phyloP scores from a whole-genome alignment of 2,329 filamentous ascomycete species.

The Chaetomiaceae sp. region DNA sequence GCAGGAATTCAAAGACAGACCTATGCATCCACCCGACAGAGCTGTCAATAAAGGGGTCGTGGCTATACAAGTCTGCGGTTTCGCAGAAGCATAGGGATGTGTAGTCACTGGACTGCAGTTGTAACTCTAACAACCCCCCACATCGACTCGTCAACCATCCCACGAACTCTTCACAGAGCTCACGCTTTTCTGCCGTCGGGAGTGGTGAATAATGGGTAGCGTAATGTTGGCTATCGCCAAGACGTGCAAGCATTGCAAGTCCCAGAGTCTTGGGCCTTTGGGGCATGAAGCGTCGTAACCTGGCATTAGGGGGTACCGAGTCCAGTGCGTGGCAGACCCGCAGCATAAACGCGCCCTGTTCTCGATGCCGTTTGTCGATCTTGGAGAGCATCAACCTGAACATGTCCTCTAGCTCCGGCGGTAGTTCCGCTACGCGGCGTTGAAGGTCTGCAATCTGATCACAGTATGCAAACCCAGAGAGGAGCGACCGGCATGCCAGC shows the following conservation, averaged over 20 bases:
- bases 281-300: background rate
- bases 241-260: background rate
- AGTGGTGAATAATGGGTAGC: background rate
- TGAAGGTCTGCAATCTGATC: constrained; percentile 13
- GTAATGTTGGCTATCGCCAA: background rate
- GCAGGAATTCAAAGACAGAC: constrained; percentile 14
- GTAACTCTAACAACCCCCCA: constrained; percentile 9
- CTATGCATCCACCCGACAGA: constrained; percentile 9
- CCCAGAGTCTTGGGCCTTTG: background rate
- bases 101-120: background rate
- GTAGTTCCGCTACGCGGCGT: constrained; percentile 12
- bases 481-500: constrained; percentile 14
- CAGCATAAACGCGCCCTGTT: constrained; percentile 5
- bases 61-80: background rate
- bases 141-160: constrained; percentile 15
- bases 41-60: background rate
- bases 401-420: constrained; percentile 10
- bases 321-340: background rate
- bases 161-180: background rate
- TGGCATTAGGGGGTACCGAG: background rate
- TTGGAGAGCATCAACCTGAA: constrained; percentile 13
- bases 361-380: constrained; percentile 1
- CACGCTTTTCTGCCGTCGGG: background rate
- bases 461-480: constrained; percentile 8
- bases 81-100: too few species aligned